phyloP scores from a whole-genome alignment of 1,139 yeast species.

The Zygosaccharomyces pseudobailii region DNA sequence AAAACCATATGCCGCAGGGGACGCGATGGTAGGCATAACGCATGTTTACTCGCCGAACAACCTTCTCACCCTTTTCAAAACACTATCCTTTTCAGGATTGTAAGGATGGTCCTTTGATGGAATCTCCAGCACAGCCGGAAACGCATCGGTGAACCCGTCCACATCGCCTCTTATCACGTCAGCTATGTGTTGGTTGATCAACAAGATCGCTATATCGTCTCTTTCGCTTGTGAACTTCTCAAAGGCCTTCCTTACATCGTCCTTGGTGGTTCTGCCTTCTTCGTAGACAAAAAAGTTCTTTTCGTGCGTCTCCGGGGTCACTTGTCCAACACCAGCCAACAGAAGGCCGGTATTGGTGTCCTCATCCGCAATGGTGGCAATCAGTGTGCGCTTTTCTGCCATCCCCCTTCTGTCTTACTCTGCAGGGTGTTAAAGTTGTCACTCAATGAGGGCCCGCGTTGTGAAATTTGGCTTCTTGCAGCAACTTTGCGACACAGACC shows the following conservation, averaged over 20 bases:
- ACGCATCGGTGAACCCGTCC: constrained; percentile 82
- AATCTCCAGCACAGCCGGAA: constrained; percentile 94
- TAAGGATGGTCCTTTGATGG: constrained; percentile 99
- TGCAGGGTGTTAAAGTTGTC: not conserved
- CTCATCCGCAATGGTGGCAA: constrained; percentile 95
- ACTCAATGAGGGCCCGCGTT: not conserved
- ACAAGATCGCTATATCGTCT: constrained; percentile 85
- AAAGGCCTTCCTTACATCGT: constrained; percentile 71
- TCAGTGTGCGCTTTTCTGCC: constrained; percentile 60
- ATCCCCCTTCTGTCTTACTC: constrained; percentile 7
- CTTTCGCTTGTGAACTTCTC: constrained; percentile 68
- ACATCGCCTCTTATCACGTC: constrained; percentile 80
- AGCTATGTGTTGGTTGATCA: constrained; percentile 93
- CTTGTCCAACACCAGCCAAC: constrained; percentile 94
- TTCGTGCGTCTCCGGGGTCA: constrained; percentile 50
- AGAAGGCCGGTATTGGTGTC: constrained; percentile 95
- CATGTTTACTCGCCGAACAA: constrained; percentile 73
- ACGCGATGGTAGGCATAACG: not conserved
- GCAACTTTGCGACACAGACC: not conserved
- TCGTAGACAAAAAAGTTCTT: constrained; percentile 79
- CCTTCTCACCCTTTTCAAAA: constrained; percentile 88
- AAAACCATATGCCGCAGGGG: not conserved
- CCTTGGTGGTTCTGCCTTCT: constrained; percentile 73
- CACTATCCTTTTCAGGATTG: constrained; percentile 95
- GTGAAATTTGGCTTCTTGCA: constrained; percentile 2